Evolutionary conservation across 495 filamentous ascomycete genomes (phyloP), one percentile per base, ranked within the genome.

Genomic region (Opeltia flavorubescens): DNA sequence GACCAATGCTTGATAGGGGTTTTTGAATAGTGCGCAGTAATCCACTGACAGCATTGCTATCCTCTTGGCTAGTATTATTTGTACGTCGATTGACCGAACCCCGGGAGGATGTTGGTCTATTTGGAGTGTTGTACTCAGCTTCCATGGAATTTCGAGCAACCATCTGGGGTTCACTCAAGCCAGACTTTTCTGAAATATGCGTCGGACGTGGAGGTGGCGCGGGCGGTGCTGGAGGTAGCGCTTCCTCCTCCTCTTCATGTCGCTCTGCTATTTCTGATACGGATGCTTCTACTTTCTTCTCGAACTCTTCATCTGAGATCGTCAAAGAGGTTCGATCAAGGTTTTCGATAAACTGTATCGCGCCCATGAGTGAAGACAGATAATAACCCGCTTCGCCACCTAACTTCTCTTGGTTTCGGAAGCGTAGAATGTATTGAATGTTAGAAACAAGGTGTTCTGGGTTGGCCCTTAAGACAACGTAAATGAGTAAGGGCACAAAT

Each of bases 311-410:
- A 54, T 95, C 87, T 15, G 83, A 81, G 41, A 99, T 87, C 5
- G 93, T 95, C 20, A 99, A 64, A 51, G 80, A 89, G 5, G 93
- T 96, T 25, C 89, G 78, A 66, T 96, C 91, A 54, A 99, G 77
- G 28, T 81, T 89, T 62, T 99, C 91, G 54, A 99, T 87, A 62
- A 96, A 99, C 58, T 94, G 86, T 46, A 96, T 83, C 29, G 86
- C 91, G 49, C 91, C 91, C 75, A 94, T 86, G 83, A 98, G 66
- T n/a, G 89, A 95, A 27, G 89, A 95, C 25, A 96, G 72, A 60
- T 99, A 99, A 60, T 99, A 99, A 17, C 91, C 91, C 17, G 93
- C 89, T 67, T 99, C 91, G 5, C 91, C 91, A 35, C 84, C 83
- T 0, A 96, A 76, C 57, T 96, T 99, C 29, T 99, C 93, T 60